Percentiles rank a stretch among this genome's conserved stretches.
Evolutionary conservation across 2,329 filamentous ascomycete genomes (phyloP).

Genomic region (Penicillium sp.): DNA sequence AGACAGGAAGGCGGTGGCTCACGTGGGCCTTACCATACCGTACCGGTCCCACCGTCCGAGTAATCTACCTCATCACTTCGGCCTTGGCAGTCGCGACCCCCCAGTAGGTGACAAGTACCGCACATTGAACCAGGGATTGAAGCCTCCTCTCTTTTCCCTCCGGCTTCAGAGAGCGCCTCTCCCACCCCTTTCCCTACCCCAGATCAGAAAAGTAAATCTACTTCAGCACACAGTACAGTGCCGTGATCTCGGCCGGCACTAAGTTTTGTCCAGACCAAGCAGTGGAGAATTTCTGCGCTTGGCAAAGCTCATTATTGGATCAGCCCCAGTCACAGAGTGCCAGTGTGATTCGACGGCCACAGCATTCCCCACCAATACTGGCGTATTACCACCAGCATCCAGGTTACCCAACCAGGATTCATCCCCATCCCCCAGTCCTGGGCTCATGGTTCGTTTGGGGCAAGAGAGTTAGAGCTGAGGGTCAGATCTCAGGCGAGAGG

Average conservation of each 20-base stretch:
- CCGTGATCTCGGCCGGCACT: conserved; percentile 18
- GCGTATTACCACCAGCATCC: conserved; percentile 17
- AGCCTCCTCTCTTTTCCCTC: neutral
- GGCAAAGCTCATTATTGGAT: conserved; percentile 26
- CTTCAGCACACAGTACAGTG: neutral
- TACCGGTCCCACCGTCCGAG: conserved; percentile 3
- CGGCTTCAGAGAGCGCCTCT: neutral
- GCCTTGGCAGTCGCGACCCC: neutral
- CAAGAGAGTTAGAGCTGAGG: neutral
- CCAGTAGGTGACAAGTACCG: neutral
- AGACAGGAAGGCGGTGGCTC: conserved; percentile 36
- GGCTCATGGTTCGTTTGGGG: neutral
- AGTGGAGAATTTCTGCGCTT: conserved; percentile 22
- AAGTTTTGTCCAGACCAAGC: conserved; percentile 27
- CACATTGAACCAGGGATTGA: neutral
- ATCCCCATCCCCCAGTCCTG: neutral
- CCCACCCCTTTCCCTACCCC: neutral
- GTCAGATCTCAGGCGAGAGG: neutral
- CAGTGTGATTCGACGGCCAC: conserved; percentile 24
- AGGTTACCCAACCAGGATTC: too few relatives aligned
- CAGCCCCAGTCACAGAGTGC: conserved; percentile 20
- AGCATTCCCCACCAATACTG: conserved; percentile 22
- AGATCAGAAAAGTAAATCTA: neutral
- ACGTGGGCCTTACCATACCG: conserved; percentile 28
- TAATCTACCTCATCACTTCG: neutral